Base-by-base conservation (phyloP, 805 yeast species). In the Wickerhamiella sergipiensis region DNA sequence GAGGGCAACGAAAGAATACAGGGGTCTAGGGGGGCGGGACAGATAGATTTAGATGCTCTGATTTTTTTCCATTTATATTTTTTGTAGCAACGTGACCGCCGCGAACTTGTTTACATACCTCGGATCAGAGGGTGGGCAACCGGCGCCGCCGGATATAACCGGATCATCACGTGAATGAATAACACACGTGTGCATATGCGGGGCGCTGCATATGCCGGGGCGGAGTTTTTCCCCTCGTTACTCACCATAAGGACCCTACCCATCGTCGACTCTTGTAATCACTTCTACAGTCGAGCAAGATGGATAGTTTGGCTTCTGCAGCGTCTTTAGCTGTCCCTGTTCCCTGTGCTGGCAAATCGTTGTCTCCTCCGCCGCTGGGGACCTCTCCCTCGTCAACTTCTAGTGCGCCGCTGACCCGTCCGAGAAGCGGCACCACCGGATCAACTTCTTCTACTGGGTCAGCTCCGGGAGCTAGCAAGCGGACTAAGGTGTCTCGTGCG, bases 401-500 rank as follows among this genome's bases (percentile, higher is more conserved):
- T 7, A 40, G 43, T 24, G 43, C 5, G 24, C 22, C 24, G 15
- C 43, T 21, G 8, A 40, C 22, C 15, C 43, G 43, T 6, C 46
- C 33, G 13, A 10, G 46, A 22, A 43, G 46, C 13, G 46, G 31
- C 33, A 43, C 46, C 2, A 17, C 46, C 23, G 33, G 33, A 17
- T 22, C 46, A n/a, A 19, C 33, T 24, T 22, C 46, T 24, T 43
- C 46, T 17, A 43, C 21, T 19, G 6, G n/a, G 5, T 24, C 46
- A 23, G 19, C 13, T 4, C 8, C 33, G 2, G 18, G 18, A 7
- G 21, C 18, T 7, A 43, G 54, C 46, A 56, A 56, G 42, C 58
- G 63, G 18, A 57, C 59, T 24, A 59, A 59, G 47, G 59, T 56
- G 3, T 59, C 63, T 7, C 55, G 63, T 15, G 63, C 63, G 8